These are phyloP conservation scores for Paspalum vaginatum DNA, from an alignment of 176 grass and related monocot species.

Conservation along the genomic window DNA sequence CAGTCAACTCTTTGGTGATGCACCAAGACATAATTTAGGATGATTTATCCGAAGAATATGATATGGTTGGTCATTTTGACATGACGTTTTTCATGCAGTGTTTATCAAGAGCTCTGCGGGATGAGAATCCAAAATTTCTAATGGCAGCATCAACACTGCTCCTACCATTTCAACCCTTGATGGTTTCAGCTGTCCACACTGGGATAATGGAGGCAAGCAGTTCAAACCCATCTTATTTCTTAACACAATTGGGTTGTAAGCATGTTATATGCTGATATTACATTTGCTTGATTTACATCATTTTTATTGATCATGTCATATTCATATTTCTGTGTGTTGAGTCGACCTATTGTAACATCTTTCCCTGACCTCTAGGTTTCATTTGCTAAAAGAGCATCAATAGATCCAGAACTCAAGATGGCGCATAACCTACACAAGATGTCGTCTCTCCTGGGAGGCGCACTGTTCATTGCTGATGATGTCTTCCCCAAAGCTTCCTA, in stretches of 20 bases:
- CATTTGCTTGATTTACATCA: not conserved
- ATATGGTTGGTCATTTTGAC: slow-evolving; percentile 29
- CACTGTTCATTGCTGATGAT: slow-evolving; percentile 83
- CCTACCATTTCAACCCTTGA: slow-evolving; percentile 87
- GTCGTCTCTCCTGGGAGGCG: slow-evolving; percentile 81
- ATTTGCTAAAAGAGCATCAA: slow-evolving; percentile 68
- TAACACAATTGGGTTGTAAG: not conserved
- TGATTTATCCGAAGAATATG: slow-evolving; percentile 17
- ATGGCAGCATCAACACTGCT: slow-evolving; percentile 89
- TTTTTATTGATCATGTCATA: not conserved
- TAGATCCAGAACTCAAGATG: slow-evolving; percentile 72
- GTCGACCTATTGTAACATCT: not conserved
- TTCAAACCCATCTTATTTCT: slow-evolving; percentile 9
- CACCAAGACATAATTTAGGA: slow-evolving; percentile 11
- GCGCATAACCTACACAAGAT: slow-evolving; percentile 81
- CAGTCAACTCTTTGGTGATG: slow-evolving; percentile 7
- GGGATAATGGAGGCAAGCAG: slow-evolving; percentile 94
- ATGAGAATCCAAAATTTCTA: slow-evolving; percentile 89
- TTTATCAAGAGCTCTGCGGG: slow-evolving; percentile 71
- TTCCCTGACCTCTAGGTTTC: slow-evolving; percentile 53
- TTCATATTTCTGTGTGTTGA: not conserved
- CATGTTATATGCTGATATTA: not conserved
- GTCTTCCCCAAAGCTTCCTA: slow-evolving; percentile 73
- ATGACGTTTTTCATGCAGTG: slow-evolving; percentile 56
- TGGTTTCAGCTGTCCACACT: slow-evolving; percentile 92